Conservation (phyloP, 2,329 filamentous ascomycete species). For the Colletotrichum phormii region DNA sequence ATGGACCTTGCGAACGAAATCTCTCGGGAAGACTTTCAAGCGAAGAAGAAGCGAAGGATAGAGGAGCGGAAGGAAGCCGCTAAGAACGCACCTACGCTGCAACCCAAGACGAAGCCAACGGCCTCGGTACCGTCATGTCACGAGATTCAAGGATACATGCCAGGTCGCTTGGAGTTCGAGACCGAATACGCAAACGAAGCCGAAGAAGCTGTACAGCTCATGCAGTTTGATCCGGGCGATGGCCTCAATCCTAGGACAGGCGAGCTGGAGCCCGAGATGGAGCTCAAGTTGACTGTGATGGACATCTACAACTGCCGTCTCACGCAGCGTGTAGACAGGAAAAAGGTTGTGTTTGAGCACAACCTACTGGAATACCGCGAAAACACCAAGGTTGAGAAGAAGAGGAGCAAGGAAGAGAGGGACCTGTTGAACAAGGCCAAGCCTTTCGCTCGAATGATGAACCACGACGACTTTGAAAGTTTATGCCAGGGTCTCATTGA, state of each 20-base stretch:
- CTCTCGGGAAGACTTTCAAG: slow-evolving; percentile 91
- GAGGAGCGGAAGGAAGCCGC: slow-evolving; percentile 90
- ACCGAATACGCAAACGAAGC: slow-evolving; percentile 98
- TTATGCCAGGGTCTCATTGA: slow-evolving; percentile 88
- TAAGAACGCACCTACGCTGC: slow-evolving; percentile 84
- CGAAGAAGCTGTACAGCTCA: slow-evolving; percentile 96
- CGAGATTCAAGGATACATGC: slow-evolving; percentile 99
- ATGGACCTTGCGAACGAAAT: slow-evolving; percentile 82
- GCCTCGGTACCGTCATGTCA: slow-evolving; percentile 96
- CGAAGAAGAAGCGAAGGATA: slow-evolving; percentile 91
- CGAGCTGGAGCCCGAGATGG: slow-evolving; percentile 93
- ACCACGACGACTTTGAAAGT: slow-evolving; percentile 87
- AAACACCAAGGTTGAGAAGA: slow-evolving; percentile 91
- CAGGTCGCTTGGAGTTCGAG: slow-evolving; percentile 95
- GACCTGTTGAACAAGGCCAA: slow-evolving; percentile 94
- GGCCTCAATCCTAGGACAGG: slow-evolving; percentile 87
- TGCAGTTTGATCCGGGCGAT: slow-evolving; percentile 98
- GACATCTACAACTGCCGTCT: slow-evolving; percentile 96
- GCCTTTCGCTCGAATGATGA: slow-evolving; percentile 97
- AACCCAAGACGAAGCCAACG: slow-evolving; percentile 95
- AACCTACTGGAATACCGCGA: slow-evolving; percentile 93
- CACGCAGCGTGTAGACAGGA: slow-evolving; percentile 90
- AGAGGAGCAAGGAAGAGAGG: slow-evolving; percentile 92
- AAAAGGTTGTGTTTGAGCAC: slow-evolving; percentile 97
- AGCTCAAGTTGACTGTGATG: slow-evolving; percentile 97